Conservation (phyloP, 2,329 filamentous ascomycete species). For the Verticillium albo-atrum region DNA sequence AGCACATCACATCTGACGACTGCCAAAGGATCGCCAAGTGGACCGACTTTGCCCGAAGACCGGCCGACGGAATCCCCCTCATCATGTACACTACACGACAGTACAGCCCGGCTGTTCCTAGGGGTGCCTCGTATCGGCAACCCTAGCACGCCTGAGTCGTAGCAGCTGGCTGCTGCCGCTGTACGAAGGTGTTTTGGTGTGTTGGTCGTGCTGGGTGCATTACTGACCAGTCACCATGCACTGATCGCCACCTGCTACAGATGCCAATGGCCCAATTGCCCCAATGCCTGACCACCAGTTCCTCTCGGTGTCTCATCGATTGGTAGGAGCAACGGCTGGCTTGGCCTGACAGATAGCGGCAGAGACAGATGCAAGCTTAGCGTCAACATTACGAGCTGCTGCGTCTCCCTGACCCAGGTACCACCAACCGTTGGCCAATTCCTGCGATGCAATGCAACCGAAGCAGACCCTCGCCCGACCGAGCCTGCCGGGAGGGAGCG, state of each 20-base stretch:
- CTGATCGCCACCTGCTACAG: not conserved
- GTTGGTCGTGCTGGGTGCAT: not conserved
- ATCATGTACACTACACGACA: not conserved
- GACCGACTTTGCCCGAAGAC: not conserved
- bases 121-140: not conserved
- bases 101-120: not conserved
- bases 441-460: not conserved
- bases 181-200: not conserved
- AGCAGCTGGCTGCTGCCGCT: not conserved
- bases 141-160: not conserved
- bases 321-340: not conserved
- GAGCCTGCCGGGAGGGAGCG: not conserved
- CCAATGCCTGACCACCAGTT: no score
- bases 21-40: not conserved
- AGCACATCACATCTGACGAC: not conserved
- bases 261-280: not conserved
- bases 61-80: not conserved
- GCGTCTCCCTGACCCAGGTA: not conserved
- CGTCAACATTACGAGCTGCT: not conserved
- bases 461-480: not conserved
- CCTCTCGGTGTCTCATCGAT: not conserved
- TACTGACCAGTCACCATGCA: not conserved
- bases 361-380: not conserved
- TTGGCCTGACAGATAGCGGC: no score
- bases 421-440: not conserved